Conservation (phyloP, 1,284 basidiomycete genomes). For the Ustilago bromivora region DNA sequence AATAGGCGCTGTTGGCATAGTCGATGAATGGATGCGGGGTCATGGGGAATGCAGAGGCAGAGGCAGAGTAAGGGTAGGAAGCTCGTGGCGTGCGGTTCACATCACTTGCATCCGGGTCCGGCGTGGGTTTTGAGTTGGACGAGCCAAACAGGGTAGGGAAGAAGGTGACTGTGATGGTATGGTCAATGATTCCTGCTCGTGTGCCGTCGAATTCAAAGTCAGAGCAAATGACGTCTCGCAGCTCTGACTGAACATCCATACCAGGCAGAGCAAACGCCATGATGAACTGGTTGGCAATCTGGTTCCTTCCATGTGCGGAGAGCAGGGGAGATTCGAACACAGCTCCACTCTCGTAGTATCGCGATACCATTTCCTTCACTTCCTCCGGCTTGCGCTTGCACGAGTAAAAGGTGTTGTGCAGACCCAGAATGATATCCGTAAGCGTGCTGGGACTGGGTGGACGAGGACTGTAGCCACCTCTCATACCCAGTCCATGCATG, state of each 20-base stretch:
- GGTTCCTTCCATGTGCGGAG: conserved; percentile 61
- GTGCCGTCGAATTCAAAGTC: conserved; percentile 70
- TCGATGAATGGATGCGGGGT: conserved; percentile 67
- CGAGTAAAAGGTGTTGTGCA: conserved; percentile 68
- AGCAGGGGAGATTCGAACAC: conserved; percentile 68
- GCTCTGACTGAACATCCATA: conserved; percentile 66
- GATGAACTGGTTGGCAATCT: conserved; percentile 69
- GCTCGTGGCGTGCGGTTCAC: conserved; percentile 46
- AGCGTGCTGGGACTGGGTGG: conserved; percentile 68
- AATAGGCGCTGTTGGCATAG: conserved; percentile 53
- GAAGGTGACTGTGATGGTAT: conserved; percentile 67
- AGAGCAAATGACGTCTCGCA: conserved; percentile 68
- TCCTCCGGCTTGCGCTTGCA: conserved; percentile 65
- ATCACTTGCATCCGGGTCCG: conserved; percentile 31
- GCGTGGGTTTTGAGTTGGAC: conserved; percentile 13
- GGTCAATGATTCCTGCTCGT: conserved; percentile 69
- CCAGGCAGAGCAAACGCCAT: conserved; percentile 68
- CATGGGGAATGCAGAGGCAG: conserved; percentile 43
- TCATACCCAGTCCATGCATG: conserved; percentile 39
- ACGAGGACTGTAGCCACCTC: conserved; percentile 34
- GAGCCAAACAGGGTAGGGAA: conserved; percentile 64
- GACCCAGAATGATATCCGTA: conserved; percentile 66
- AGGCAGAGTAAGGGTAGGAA: conserved; percentile 30
- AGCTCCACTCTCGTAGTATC: conserved; percentile 66
- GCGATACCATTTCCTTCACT: conserved; percentile 63